These are phyloP conservation scores for Macrophomina tecta DNA, from an alignment of 2,329 filamentous ascomycete genomes.

Conservation along the genomic window DNA sequence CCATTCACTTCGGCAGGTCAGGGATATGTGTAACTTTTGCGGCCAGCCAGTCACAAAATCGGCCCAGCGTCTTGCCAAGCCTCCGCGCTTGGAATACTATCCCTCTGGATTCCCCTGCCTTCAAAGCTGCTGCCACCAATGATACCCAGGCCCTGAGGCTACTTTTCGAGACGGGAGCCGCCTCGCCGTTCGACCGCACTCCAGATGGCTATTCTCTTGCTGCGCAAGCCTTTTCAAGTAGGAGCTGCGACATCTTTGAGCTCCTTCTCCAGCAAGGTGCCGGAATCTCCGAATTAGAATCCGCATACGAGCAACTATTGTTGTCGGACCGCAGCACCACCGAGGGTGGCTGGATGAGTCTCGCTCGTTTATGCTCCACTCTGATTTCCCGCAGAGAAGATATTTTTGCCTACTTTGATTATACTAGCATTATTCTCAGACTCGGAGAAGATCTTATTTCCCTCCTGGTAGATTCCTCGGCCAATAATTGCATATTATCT, in stretches of 20 bases:
- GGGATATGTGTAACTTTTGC: not conserved
- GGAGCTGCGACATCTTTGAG: not conserved
- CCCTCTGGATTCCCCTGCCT: not conserved
- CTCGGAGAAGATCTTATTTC: too few relatives aligned
- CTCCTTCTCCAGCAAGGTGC: not conserved
- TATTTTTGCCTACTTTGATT: too few relatives aligned
- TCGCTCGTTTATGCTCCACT: too few relatives aligned
- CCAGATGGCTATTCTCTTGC: not conserved
- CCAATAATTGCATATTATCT: too few relatives aligned
- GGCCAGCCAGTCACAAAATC: not conserved
- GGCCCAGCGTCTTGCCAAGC: not conserved
- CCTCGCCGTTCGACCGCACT: slow-evolving; percentile 3
- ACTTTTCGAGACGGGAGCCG: not conserved
- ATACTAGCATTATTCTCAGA: too few relatives aligned
- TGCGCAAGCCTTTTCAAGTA: not conserved
- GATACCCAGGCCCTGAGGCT: not conserved
- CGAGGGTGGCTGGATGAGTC: too few relatives aligned
- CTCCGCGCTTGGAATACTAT: not conserved
- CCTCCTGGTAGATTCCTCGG: too few relatives aligned
- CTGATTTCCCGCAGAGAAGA: too few relatives aligned
- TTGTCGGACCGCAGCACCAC: too few relatives aligned
- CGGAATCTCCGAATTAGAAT: not conserved
- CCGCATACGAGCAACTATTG: not conserved
- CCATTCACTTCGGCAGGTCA: not conserved
- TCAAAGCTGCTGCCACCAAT: not conserved